Evolutionary conservation across 768 basidiomycete species (phyloP), one percentile per base, ranked within the genome.

Genomic region (Kwoniella pini): DNA sequence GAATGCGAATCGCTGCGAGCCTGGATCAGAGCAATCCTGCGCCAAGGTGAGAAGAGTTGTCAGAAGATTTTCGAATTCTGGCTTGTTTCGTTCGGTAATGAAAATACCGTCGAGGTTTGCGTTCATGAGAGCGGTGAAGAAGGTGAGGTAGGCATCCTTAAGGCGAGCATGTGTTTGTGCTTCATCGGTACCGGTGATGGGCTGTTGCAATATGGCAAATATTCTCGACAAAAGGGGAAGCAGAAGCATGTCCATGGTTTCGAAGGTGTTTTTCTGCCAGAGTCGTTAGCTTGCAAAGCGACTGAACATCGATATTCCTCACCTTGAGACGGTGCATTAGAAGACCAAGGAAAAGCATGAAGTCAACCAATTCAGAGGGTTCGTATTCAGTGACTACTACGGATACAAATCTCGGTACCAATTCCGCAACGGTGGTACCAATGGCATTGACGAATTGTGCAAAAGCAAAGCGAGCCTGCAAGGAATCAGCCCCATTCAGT

Each of bases 351-450:
- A 99, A 98, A 71, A 88, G 89, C 83, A 98, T 88, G 71, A 98
- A 95, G 74, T 99, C 96, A 27, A 89, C 87, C 58, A 99, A 81
- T 77, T 99, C 96, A 6, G 88, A 85, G 1, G 92, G 88, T 66
- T 96, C 91, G 71, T 94, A 93, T 68, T 95, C 90, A 2, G 87
- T 84, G 51, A 98, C 85, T n/a, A 98, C 85, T 75, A 90, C 88
- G 44, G 84, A 83, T 86, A 97, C 97, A 45, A 99, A 82, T 22
- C 87, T 82, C 2, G 94, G 91, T 42, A 98, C 92, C 64, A 87
- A 87, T 65, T 88, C 86, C 0, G 92, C 89, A 52, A 95, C 87
- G 36, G 85, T 86, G 6, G 88, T 86, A 12, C 94, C 94, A 21
- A 92, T 88, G 1, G 90, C 90, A 15, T 88, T 90, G 63, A 98